Percentiles rank a stretch among this genome's conserved stretches.
Evolutionary conservation across 495 filamentous ascomycete species (phyloP).

Genomic region (Podospora anserina): DNA sequence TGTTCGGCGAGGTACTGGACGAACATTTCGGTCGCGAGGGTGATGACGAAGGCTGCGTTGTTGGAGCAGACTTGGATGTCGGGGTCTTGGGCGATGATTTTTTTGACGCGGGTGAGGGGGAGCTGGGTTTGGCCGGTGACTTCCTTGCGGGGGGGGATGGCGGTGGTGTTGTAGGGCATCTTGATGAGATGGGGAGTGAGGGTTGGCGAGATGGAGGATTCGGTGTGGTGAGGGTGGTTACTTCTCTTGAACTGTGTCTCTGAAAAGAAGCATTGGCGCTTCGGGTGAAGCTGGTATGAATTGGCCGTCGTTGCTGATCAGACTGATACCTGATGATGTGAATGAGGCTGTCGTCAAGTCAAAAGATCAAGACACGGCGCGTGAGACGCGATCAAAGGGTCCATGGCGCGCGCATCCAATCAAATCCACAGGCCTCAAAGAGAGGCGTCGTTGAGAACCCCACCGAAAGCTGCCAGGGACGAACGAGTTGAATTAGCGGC

Average conservation of each 20-base stretch:
- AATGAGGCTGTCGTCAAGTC: neutral
- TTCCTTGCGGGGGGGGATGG: slow-evolving; percentile 75
- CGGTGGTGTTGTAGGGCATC: slow-evolving; percentile 89
- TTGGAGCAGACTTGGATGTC: slow-evolving; percentile 82
- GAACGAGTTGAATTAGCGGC: slow-evolving; percentile 5
- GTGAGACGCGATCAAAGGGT: slow-evolving; percentile 15
- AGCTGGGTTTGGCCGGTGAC: slow-evolving; percentile 79
- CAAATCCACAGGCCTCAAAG: neutral
- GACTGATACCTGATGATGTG: neutral
- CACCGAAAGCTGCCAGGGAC: slow-evolving; percentile 6
- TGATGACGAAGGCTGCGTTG: slow-evolving; percentile 92
- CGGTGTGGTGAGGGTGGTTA: neutral
- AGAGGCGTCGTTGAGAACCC: neutral
- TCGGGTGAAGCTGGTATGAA: neutral
- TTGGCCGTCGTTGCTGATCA: neutral
- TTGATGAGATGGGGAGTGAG: slow-evolving; percentile 4
- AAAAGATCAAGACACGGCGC: neutral
- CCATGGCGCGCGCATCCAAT: slow-evolving; percentile 10
- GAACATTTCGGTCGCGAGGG: slow-evolving; percentile 93
- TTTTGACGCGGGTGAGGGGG: slow-evolving; percentile 86
- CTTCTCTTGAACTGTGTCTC: neutral
- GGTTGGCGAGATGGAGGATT: neutral
- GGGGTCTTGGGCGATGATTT: slow-evolving; percentile 83
- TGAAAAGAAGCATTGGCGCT: neutral
- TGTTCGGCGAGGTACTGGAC: slow-evolving; percentile 86